A percentile compares a stretch with the other conserved stretches of the same genome.
Conservation (phyloP, 257 asterid genomes). For the Thymus mandschuricus region DNA sequence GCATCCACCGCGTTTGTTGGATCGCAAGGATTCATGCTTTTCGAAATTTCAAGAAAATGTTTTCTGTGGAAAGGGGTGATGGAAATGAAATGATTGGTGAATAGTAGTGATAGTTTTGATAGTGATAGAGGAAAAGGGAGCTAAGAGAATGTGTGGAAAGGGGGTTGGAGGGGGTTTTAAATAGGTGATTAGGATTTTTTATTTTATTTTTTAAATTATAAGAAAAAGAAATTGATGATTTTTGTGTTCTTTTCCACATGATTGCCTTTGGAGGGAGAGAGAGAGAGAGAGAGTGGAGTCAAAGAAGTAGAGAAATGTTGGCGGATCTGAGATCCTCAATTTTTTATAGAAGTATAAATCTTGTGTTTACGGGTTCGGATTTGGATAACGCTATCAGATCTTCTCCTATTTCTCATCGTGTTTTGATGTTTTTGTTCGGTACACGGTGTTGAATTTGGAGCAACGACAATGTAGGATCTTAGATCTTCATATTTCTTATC, state of each 20-base stretch:
- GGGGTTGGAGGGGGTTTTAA: conserved; percentile 51
- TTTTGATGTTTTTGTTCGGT: too few relatives aligned
- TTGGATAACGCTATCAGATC: not conserved
- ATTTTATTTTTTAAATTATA: not conserved
- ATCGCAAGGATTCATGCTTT: conserved; percentile 42
- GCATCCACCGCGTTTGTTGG: conserved; percentile 36
- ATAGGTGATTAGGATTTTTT: conserved; percentile 44
- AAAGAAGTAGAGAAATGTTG: conserved; percentile 1
- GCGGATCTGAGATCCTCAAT: conserved; percentile 8
- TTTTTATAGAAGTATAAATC: not conserved
- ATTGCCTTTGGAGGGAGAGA: conserved; percentile 27
- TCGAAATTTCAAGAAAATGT: too few relatives aligned
- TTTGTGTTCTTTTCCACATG: conserved; percentile 42
- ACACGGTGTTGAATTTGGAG: too few relatives aligned
- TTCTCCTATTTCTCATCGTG: too few relatives aligned
- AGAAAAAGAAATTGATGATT: conserved; percentile 36
- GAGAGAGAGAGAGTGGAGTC: conserved; percentile 2
- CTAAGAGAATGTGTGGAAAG: conserved; percentile 55
- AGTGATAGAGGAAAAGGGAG: conserved; percentile 28
- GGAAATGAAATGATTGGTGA: too few relatives aligned
- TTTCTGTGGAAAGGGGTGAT: too few relatives aligned
- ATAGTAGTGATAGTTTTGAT: conserved; percentile 10
- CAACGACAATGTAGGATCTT: too few relatives aligned
- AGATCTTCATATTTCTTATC: not conserved
- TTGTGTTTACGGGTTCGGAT: not conserved